phyloP scores from a whole-genome alignment of 2,329 filamentous ascomycete genomes.

The Botryotinia globosa region DNA sequence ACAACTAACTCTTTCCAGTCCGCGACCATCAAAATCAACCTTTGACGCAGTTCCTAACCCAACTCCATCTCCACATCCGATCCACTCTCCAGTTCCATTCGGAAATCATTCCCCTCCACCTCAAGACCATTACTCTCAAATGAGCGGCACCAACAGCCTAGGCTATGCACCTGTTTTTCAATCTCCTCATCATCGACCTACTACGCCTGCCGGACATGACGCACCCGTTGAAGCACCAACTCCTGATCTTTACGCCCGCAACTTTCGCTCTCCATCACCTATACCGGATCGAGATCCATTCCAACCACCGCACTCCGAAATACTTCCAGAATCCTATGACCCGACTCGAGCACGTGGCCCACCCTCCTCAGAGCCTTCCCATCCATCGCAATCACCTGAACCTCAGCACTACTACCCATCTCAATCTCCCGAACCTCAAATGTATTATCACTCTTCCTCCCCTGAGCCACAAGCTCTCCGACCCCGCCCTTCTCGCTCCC shows the following conservation, averaged over 20 bases:
- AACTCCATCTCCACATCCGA: background rate
- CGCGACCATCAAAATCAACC: background rate
- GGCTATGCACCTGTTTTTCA: constrained; percentile 13
- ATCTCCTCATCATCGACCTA: constrained; percentile 7
- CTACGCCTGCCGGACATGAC: constrained; percentile 1
- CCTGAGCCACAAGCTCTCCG: constrained; percentile 1
- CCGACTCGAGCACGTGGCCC: background rate
- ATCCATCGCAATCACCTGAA: constrained; percentile 6
- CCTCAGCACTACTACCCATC: constrained; percentile 5
- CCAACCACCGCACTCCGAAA: constrained; percentile 14
- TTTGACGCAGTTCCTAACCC: constrained; percentile 13
- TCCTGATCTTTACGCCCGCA: background rate
- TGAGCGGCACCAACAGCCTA: background rate
- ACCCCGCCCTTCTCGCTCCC: constrained; percentile 8
- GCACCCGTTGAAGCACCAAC: constrained; percentile 12
- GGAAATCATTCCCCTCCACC: background rate
- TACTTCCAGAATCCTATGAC: constrained; percentile 8
- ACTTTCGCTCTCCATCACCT: constrained; percentile 3
- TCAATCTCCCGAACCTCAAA: background rate
- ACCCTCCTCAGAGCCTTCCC: background rate
- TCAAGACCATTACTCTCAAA: constrained; percentile 10
- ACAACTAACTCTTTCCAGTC: background rate
- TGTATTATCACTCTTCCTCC: background rate
- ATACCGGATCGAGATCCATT: background rate
- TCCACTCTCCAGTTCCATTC: background rate